A percentile compares a stretch with the other conserved stretches of the same genome.
These are phyloP conservation scores for Alternaria sp. DNA, from an alignment of 2,329 filamentous ascomycete species.

Conservation along the genomic window DNA sequence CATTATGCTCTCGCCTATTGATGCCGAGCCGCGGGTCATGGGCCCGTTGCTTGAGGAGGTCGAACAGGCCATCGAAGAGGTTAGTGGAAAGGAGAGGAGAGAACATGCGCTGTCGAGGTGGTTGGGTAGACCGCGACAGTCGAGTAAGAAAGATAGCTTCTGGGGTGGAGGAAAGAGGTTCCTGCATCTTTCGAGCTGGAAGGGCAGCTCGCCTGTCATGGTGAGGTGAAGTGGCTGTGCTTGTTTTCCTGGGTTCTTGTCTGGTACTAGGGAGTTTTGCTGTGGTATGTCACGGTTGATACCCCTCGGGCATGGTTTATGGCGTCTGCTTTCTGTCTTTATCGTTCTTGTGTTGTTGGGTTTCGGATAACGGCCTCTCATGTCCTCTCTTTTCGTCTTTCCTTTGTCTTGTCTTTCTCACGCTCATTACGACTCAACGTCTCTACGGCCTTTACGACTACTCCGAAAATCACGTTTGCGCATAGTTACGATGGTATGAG, in stretches of 20 bases:
- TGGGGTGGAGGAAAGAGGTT: constrained; percentile 35
- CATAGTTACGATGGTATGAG: constrained; percentile 1
- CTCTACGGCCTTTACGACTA: background rate
- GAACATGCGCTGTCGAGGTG: constrained; percentile 40
- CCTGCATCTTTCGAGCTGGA: constrained; percentile 10
- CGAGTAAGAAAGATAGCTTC: constrained; percentile 42
- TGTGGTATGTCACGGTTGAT: background rate
- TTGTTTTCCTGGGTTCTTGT: background rate
- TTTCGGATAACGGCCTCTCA: background rate
- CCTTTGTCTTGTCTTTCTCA: background rate
- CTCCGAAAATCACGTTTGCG: background rate
- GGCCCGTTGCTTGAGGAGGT: constrained; percentile 43
- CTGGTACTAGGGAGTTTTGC: background rate
- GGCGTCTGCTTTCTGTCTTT: background rate
- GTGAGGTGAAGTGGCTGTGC: background rate
- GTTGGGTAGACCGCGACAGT: constrained; percentile 33
- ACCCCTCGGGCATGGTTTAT: background rate
- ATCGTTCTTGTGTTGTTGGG: background rate
- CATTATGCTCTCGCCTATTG: constrained; percentile 45
- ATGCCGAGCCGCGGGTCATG: constrained; percentile 44
- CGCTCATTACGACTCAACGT: background rate
- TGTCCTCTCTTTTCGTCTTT: constrained; percentile 1
- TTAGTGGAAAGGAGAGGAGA: constrained; percentile 21
- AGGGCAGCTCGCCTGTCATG: constrained; percentile 5
- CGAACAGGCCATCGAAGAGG: constrained; percentile 33